A percentile compares a stretch with the other conserved stretches of the same genome.
Evolutionary conservation across 106 monocot species (phyloP).

Genomic region (Triglochin maritima): DNA sequence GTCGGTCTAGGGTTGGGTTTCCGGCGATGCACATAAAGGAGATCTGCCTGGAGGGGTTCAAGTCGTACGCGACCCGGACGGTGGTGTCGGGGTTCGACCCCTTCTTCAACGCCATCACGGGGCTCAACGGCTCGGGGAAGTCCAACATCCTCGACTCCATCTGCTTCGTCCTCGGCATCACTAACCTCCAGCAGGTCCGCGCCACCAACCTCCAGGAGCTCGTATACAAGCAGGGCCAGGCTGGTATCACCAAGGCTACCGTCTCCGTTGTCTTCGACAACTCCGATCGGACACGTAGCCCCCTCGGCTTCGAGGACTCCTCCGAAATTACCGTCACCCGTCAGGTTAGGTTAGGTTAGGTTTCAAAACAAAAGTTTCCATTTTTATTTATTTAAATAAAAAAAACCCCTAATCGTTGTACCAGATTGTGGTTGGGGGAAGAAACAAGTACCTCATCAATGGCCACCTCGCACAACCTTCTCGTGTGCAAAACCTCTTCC

Average conservation of each 20-base stretch:
- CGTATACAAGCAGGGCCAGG: conserved; percentile 99
- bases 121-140: conserved; percentile 94
- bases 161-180: conserved; percentile 97
- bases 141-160: conserved; percentile 97
- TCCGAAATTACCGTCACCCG: conserved; percentile 88
- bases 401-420: no score
- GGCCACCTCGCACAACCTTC: conserved; percentile 89
- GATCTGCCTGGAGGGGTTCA: conserved; percentile 84
- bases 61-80: conserved; percentile 87
- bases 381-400: no score
- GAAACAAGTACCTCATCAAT: conserved; percentile 93
- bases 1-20: no score
- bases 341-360: conserved; percentile 28
- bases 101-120: conserved; percentile 97
- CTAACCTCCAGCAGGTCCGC: conserved; percentile 91
- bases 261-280: conserved; percentile 94
- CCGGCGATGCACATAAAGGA: conserved; percentile 64
- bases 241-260: conserved; percentile 92
- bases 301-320: conserved; percentile 79
- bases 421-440: conserved; percentile 86
- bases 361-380: not conserved
- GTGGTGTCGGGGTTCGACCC: conserved; percentile 95
- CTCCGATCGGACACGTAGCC: conserved; percentile 64
- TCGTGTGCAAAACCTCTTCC: conserved; percentile 87
- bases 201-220: conserved; percentile 88